These are phyloP conservation scores for Dendrobium officinale DNA, from an alignment of 106 monocot species.

Conservation along the genomic window DNA sequence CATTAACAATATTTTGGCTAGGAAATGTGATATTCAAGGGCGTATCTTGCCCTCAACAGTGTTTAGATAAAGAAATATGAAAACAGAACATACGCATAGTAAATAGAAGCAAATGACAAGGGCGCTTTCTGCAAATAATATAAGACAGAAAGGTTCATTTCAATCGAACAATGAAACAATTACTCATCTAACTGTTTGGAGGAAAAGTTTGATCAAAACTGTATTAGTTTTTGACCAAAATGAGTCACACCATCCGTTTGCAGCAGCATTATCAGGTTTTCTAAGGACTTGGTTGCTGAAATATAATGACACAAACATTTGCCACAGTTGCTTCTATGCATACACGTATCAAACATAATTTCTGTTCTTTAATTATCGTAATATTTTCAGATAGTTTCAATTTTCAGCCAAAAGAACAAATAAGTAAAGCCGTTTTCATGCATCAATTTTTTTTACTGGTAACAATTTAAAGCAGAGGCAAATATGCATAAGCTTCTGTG, in stretches of 20 bases:
- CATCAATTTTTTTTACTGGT: too few relatives aligned
- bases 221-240: too few relatives aligned
- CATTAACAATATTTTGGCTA: too few relatives aligned
- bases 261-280: background rate
- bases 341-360: background rate
- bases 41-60: too few relatives aligned
- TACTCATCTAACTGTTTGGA: background rate
- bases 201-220: background rate
- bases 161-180: background rate
- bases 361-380: background rate
- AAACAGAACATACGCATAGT: background rate
- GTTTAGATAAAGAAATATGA: background rate
- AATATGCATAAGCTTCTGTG: too few relatives aligned
- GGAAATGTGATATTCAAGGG: too few relatives aligned
- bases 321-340: background rate
- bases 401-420: background rate
- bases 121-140: too few relatives aligned
- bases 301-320: background rate
- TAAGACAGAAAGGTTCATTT: background rate
- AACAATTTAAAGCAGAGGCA: too few relatives aligned
- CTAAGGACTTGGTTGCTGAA: background rate
- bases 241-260: too few relatives aligned
- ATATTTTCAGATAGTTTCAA: background rate
- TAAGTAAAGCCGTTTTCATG: too few relatives aligned
- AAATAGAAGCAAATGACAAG: too few relatives aligned